Base-by-base conservation (phyloP, 1,284 basidiomycete genomes). In the Rhodotorula glutinis region DNA sequence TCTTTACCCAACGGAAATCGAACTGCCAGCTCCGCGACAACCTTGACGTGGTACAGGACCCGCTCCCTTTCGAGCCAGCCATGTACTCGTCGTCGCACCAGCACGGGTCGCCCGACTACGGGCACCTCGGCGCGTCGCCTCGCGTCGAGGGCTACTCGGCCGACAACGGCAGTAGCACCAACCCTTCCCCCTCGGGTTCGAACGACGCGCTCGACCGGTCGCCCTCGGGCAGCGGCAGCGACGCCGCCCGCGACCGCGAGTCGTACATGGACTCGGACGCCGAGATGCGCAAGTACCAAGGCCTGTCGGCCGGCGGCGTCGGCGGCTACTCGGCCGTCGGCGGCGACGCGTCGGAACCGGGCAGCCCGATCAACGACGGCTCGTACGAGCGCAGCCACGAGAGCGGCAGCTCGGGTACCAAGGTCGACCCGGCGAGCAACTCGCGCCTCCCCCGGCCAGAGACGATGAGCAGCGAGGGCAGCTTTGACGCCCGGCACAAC, bases 231-330 rank as follows among this genome's bases (percentile, higher is more conserved):
- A 38, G 33, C 33, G 33, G 33, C 33, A 38, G 33, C 33, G 33
- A 38, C 55, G 46, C 14, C 56, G 30, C 55, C 25, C 56, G 55
- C 43, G 57, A 41, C 38, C 30, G 51, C 59, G 71, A 73, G 54
- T 70, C 68, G 33, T 72, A 65, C 66, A 61, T 70, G 52, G 68
- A 72, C 56, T 67, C 68, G 29, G 71, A 72, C 53, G 63, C 66
- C 58, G 71, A 70, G 63, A 70, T 70, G 69, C 71, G 71, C 63
- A 69, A 70, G 66, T 73, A 73, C 59, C 71, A 73, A 53, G 68
- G 69, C 43, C 52, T 72, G 43, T 71, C 70, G 30, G 71, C 69
- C 4, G 63, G 69, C 30, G 71, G 71, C 53, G 71, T 73, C 53
- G 49, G 53, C 43, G 72, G 72, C 21, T 73, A 73, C 72, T 40